phyloP scores from a whole-genome alignment of 176 grass and related monocot species.

The Hordeum marinum region DNA sequence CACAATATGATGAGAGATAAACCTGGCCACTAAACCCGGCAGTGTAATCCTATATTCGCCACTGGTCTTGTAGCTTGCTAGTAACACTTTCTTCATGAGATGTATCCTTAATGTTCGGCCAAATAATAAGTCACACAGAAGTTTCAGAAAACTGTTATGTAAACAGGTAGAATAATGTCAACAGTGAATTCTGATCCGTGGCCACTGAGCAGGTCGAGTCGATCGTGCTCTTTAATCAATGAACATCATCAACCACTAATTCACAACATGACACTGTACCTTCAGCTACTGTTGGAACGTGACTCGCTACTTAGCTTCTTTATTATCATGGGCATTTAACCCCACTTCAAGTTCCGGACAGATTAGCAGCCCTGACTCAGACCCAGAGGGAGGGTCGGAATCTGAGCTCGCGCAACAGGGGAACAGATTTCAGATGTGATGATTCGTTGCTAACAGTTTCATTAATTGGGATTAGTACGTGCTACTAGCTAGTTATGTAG shows the following conservation, averaged over 20 bases:
- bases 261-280: neutral
- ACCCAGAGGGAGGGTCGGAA: neutral
- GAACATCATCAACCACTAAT: constrained; percentile 14
- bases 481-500: too few species aligned
- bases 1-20: too few species aligned
- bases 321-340: neutral
- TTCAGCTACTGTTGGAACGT: neutral
- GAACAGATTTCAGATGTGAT: neutral
- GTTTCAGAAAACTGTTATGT: too few species aligned
- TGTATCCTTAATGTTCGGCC: constrained; percentile 14
- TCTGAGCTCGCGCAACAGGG: neutral
- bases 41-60: too few species aligned
- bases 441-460: neutral
- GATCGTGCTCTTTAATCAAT: neutral
- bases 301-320: neutral
- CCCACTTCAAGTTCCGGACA: neutral
- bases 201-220: neutral
- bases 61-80: neutral
- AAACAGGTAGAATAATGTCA: too few species aligned
- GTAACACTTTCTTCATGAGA: constrained; percentile 10
- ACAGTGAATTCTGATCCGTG: neutral
- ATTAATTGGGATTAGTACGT: too few species aligned
- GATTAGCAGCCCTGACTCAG: neutral
- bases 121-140: neutral
- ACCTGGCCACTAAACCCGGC: too few species aligned